Conservation (phyloP, 2,329 filamentous ascomycete genomes). For the Fusarium piperis region DNA sequence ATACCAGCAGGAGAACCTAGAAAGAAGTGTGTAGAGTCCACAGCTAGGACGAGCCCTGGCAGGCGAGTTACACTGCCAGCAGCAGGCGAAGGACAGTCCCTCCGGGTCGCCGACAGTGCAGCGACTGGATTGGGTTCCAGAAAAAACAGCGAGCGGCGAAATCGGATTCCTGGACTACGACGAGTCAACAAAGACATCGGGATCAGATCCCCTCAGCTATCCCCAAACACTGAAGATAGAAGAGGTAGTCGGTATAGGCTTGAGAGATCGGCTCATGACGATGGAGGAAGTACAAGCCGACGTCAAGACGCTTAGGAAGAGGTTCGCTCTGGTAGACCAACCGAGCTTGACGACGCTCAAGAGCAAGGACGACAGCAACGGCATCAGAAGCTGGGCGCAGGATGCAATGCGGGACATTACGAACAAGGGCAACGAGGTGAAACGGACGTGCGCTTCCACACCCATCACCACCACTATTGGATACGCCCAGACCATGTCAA, state of each 20-base stretch:
- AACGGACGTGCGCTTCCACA: slow-evolving; percentile 60
- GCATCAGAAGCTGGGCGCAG: slow-evolving; percentile 34
- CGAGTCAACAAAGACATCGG: slow-evolving; percentile 1
- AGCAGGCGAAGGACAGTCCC: neutral
- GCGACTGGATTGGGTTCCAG: slow-evolving; percentile 1
- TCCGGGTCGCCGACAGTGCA: neutral
- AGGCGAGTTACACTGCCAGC: neutral
- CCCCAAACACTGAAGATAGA: neutral
- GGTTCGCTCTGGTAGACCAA: slow-evolving; percentile 11
- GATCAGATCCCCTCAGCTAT: slow-evolving; percentile 9
- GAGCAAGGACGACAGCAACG: slow-evolving; percentile 1
- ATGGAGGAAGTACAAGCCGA: slow-evolving; percentile 28
- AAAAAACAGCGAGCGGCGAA: slow-evolving; percentile 3
- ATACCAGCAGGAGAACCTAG: neutral
- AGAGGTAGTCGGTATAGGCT: neutral
- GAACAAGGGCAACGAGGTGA: slow-evolving; percentile 32
- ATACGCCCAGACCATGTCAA: slow-evolving; percentile 47
- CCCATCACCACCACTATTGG: slow-evolving; percentile 72
- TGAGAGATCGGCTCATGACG: slow-evolving; percentile 1
- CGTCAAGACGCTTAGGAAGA: slow-evolving; percentile 11
- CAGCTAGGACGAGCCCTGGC: neutral
- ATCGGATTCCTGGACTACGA: slow-evolving; percentile 3
- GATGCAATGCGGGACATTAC: slow-evolving; percentile 34
- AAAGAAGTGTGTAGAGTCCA: slow-evolving; percentile 21
- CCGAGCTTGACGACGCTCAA: slow-evolving; percentile 12